Conservation (phyloP, 1,139 yeast species). For the Geotrichum candidum region DNA sequence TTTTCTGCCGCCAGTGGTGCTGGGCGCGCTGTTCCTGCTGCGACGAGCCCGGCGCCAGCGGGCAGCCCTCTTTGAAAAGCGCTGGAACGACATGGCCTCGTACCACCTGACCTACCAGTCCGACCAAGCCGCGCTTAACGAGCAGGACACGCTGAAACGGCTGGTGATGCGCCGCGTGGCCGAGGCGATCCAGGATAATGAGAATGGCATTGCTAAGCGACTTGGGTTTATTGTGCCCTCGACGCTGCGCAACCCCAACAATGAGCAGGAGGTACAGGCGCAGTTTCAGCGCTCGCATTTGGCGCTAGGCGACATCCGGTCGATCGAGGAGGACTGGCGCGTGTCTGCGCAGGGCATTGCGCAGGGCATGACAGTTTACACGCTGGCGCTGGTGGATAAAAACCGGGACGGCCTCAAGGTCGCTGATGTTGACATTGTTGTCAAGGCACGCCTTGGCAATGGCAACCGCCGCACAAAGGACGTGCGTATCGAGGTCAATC, state of each 20-base stretch:
- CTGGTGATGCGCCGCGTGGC: constrained; percentile 25
- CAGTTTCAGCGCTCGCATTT: constrained; percentile 15
- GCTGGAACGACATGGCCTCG: constrained; percentile 29
- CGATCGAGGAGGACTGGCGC: constrained; percentile 20
- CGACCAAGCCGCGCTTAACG: constrained; percentile 18
- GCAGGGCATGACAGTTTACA: constrained; percentile 19
- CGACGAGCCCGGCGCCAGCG: constrained; percentile 20
- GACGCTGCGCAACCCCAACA: background rate
- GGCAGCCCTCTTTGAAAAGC: constrained; percentile 23
- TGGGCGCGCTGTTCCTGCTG: constrained; percentile 24
- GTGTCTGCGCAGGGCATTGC: constrained; percentile 18
- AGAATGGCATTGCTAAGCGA: constrained; percentile 23
- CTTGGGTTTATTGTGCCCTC: constrained; percentile 19
- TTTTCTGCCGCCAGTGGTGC: constrained; percentile 23
- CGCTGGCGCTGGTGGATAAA: constrained; percentile 15
- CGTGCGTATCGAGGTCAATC: constrained; percentile 14
- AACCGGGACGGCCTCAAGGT: constrained; percentile 11
- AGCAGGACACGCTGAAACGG: constrained; percentile 17
- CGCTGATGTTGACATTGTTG: constrained; percentile 18
- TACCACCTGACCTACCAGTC: constrained; percentile 24
- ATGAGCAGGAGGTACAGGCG: background rate
- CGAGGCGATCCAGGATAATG: constrained; percentile 25
- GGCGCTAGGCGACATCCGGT: constrained; percentile 13
- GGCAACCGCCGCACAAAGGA: constrained; percentile 2
- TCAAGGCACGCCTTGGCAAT: constrained; percentile 7